Conservation (phyloP, 129 eudicot species). For the Artemisia tridentata region DNA sequence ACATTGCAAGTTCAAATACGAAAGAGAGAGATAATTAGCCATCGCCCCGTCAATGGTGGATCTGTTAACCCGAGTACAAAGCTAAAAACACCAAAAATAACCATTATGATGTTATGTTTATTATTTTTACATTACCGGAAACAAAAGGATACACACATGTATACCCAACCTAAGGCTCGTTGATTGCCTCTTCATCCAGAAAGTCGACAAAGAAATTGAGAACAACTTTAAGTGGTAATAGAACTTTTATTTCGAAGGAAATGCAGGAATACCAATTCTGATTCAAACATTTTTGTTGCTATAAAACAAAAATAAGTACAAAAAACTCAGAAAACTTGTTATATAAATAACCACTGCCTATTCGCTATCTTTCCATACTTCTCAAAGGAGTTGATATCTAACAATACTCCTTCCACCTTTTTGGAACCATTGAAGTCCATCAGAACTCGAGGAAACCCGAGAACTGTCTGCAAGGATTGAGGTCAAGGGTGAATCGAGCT, state of each 20-base stretch:
- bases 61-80: no score
- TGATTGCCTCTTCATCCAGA: no score
- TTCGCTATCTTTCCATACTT: slow-evolving; percentile 73
- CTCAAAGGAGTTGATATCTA: slow-evolving; percentile 76
- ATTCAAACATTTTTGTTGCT: slow-evolving; percentile 12
- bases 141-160: no score
- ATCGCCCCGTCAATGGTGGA: no score
- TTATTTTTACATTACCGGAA: no score
- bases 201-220: background rate
- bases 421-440: slow-evolving; percentile 28
- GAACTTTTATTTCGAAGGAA: slow-evolving; percentile 16
- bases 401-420: slow-evolving; percentile 56
- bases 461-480: slow-evolving; percentile 45
- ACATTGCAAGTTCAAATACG: no score
- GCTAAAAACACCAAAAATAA: no score
- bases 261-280: slow-evolving; percentile 12
- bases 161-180: no score
- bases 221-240: background rate
- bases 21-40: no score
- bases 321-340: background rate
- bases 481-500: slow-evolving; percentile 69
- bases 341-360: slow-evolving; percentile 10
- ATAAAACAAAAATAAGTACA: slow-evolving; percentile 8
- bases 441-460: slow-evolving; percentile 8
- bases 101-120: no score